Evolutionary conservation across 1,139 yeast genomes (phyloP), one percentile per base, ranked within the genome.

Genomic region (Entelexis sorbosivorans): DNA sequence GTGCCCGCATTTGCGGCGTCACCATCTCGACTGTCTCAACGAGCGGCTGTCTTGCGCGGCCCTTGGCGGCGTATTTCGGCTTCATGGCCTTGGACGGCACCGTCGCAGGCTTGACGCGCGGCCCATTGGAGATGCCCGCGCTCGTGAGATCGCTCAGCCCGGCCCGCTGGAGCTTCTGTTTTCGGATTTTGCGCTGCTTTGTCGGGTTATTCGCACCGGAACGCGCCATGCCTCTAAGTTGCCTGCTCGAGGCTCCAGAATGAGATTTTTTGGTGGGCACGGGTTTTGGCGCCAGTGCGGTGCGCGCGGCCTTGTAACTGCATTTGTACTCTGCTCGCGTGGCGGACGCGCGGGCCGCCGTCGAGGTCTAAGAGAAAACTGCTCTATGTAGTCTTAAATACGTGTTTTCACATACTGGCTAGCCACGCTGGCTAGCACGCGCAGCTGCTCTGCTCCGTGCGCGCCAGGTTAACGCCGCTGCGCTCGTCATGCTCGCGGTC

Each of bases 401-500:
- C 5, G 16, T 4, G 6, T 22, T 22, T 22, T 22, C 24, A 22
- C 24, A 22, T 22, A 22, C 24, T 6, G 24, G 11, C 2, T 40
- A 2, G 9, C 20, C 14, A 22, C 14, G 28, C 28, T 38, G 14
- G 28, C 28, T 38, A 59, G 52, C 62, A 59, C 7, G 57, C 57
- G 35, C 62, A 59, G 14, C 59, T 64, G 20, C 63, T 58, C 47
- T 63, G 62, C 52, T 64, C 61, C n/a, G 17, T 10, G 9, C 54
- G 52, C 11, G 52, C 36, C 14, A 60, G 49, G 47, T 59, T 61
- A 13, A 59, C 47, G 11, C 55, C 58, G 2, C 58, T 44, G 17
- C 54, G 53, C 48, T 58, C 60, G 14, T 57, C 58, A 11, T 59
- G 54, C 49, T 57, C 55, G 58, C 56, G 57, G 54, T 64, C 56